Percentiles rank a stretch among this genome's conserved stretches.
phyloP scores from a whole-genome alignment of 2,329 filamentous ascomycete species.

The Aspergillus puulaauensis region DNA sequence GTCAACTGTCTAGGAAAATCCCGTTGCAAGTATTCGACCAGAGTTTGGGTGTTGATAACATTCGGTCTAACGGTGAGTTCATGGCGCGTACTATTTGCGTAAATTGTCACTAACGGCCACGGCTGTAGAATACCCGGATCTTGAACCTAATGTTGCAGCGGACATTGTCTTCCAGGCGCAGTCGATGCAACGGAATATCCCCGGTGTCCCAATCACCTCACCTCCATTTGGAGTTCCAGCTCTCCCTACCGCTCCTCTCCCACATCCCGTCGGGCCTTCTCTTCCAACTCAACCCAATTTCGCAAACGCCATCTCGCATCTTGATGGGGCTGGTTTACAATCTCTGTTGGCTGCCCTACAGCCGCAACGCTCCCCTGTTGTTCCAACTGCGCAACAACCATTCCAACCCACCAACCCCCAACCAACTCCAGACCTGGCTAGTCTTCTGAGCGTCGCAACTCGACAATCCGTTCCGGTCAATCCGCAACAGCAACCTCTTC shows the following conservation, averaged over 20 bases:
- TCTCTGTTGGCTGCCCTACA: constrained; percentile 65
- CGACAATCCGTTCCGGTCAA: constrained; percentile 35
- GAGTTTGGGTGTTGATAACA: constrained; percentile 68
- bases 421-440: constrained; percentile 40
- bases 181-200: constrained; percentile 35
- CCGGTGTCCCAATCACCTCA: constrained; percentile 35
- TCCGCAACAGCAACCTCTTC: constrained; percentile 26
- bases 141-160: constrained; percentile 75
- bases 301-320: constrained; percentile 63
- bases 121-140: constrained; percentile 70
- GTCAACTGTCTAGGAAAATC: constrained; percentile 71
- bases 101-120: constrained; percentile 12
- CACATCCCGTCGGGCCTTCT: constrained; percentile 33
- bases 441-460: constrained; percentile 39
- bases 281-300: constrained; percentile 52
- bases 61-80: constrained; percentile 68
- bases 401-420: constrained; percentile 32
- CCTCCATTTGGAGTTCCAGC: constrained; percentile 38
- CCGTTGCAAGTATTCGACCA: constrained; percentile 84
- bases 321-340: constrained; percentile 71
- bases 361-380: constrained; percentile 42
- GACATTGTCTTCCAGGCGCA: constrained; percentile 71
- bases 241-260: constrained; percentile 30
- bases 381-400: constrained; percentile 35
- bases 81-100: not conserved